Percentiles rank a stretch among this genome's conserved stretches.
Evolutionary conservation across 208 protist genomes (phyloP).

Genomic region (Acanthamoeba healyi): DNA sequence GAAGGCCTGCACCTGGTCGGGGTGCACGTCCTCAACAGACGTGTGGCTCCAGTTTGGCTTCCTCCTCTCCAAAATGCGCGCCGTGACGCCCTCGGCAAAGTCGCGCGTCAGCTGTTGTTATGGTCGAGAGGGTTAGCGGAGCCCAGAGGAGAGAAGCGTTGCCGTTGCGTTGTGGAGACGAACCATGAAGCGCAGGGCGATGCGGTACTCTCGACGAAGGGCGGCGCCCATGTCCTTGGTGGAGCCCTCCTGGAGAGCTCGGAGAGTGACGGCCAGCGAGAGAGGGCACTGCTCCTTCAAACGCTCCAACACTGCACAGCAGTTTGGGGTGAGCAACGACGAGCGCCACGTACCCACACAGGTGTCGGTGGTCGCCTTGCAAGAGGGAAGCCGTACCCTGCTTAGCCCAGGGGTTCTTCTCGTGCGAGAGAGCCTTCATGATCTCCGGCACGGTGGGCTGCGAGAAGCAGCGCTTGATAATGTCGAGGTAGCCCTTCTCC

Average conservation of each 20-base stretch:
- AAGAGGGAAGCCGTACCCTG: neutral
- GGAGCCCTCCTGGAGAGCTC: conserved; percentile 8
- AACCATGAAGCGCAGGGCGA: conserved; percentile 50
- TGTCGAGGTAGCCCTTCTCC: conserved; percentile 66
- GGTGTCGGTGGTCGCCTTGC: neutral
- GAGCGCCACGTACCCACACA: no score
- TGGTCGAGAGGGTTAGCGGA: neutral
- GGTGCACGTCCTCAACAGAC: conserved; percentile 4
- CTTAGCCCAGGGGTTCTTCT: conserved; percentile 57
- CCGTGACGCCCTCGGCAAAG: conserved; percentile 23
- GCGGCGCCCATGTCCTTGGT: neutral
- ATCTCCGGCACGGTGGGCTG: conserved; percentile 25
- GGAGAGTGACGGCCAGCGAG: neutral
- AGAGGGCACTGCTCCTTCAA: conserved; percentile 27
- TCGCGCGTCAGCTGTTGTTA: conserved; percentile 4
- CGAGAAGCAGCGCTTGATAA: conserved; percentile 68
- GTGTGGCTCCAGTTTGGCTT: conserved; percentile 15
- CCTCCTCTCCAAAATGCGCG: neutral
- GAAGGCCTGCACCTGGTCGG: conserved; percentile 14
- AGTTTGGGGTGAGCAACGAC: no score
- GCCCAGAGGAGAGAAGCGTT: no score
- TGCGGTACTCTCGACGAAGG: conserved; percentile 24
- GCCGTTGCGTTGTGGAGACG: no score
- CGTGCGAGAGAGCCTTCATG: conserved; percentile 40
- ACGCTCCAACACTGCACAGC: neutral